Conservation (phyloP, 805 yeast genomes). For the Kluyveromyces wickerhamii region DNA sequence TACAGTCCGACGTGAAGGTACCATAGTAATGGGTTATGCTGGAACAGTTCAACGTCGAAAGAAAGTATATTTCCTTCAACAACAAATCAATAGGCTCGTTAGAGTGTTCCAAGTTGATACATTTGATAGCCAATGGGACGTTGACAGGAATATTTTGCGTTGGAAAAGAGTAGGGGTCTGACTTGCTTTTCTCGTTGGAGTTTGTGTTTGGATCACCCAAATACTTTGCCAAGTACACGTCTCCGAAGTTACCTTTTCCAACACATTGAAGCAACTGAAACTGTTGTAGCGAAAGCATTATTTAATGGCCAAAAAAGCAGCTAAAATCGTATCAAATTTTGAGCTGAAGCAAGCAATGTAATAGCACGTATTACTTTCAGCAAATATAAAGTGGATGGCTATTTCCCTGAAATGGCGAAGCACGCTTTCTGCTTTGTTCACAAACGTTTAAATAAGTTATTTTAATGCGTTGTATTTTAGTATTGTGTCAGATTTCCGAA, state of each 20-base stretch:
- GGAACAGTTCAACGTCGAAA: slow-evolving; percentile 57
- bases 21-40: slow-evolving; percentile 60
- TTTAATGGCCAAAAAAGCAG: neutral
- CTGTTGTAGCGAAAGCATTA: slow-evolving; percentile 6
- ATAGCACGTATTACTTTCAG: too few relatives aligned
- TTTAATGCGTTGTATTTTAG: too few relatives aligned
- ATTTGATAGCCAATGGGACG: slow-evolving; percentile 72
- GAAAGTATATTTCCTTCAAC: slow-evolving; percentile 69
- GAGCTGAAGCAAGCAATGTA: too few relatives aligned
- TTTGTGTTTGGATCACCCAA: slow-evolving; percentile 3
- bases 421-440: too few relatives aligned
- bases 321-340: too few relatives aligned
- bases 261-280: slow-evolving; percentile 40
- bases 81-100: slow-evolving; percentile 66
- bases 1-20: slow-evolving; percentile 54
- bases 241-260: slow-evolving; percentile 84
- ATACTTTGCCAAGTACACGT: slow-evolving; percentile 56
- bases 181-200: slow-evolving; percentile 1
- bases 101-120: slow-evolving; percentile 70
- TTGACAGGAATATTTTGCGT: slow-evolving; percentile 28
- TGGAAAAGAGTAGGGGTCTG: neutral
- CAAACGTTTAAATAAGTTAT: too few relatives aligned
- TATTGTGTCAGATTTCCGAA: too few relatives aligned
- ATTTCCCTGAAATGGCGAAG: too few relatives aligned
- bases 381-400: too few relatives aligned